Base-by-base conservation (phyloP, 2,329 filamentous ascomycete genomes). In the Zymoseptoria ardabiliae region DNA sequence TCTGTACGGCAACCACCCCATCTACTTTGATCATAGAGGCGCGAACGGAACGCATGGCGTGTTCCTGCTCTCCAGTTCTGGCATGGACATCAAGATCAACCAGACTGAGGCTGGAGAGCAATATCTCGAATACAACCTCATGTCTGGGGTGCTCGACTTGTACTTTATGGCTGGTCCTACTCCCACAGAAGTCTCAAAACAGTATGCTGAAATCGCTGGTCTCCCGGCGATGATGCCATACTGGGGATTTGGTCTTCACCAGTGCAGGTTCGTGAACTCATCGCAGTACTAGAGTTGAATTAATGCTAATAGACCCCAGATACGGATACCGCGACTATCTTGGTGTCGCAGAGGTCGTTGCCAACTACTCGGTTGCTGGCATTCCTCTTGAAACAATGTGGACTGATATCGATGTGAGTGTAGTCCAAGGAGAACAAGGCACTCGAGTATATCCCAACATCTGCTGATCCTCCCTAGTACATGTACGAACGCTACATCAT, bases 71-170 rank as follows among this genome's bases (percentile, higher is more conserved):
- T 90, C 89, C 71, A 86, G 84, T 13, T 86, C 89, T 65, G 88
- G 69, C 30, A 91, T 91, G 85, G 88, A 92, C 60, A 79, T 92
- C 70, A 86, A 86, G 65, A 85, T 91, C 70, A 82, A 90, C 70
- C 82, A 84, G 63, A 25, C 4, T 53, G 82, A 81, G 1, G 17
- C 79, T 6, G 22, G 22, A 23, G 60, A 57, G 3, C 85, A 92
- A 69, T 90, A 86, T 59, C 79, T 94, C 4, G 88, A 92, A 73
- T 93, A 91, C 75, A 90, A 92, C 70, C 83, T 84, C 1, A 78
- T 92, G 0, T 89, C 89, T 5, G 90, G 90, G 6, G 81, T 91
- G 22, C 70, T 94, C 1, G 90, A 92, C 71, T 67, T 82, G 21
- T 81, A 81, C 70, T 81, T 81, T 67, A 59, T 82, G 57, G 73